A percentile compares a stretch with the other conserved stretches of the same genome.
Conservation (phyloP, 805 yeast species). For the Brettanomyces sp. region DNA sequence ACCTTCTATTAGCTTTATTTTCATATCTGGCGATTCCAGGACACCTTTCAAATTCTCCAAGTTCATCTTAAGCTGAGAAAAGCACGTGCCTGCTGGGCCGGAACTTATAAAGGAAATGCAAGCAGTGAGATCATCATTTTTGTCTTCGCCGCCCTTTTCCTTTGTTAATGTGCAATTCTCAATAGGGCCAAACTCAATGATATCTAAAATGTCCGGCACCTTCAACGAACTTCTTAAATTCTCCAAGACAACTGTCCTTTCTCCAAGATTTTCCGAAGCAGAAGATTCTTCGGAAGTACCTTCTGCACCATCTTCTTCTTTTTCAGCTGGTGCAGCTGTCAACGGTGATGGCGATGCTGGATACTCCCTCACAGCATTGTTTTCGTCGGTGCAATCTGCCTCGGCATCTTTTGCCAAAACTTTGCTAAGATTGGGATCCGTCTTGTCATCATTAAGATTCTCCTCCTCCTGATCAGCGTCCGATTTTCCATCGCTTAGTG, state of each 20-base stretch:
- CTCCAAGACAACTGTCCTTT: slow-evolving; percentile 9
- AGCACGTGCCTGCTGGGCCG: slow-evolving; percentile 15
- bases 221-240: slow-evolving; percentile 12
- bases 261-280: neutral
- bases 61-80: slow-evolving; percentile 6
- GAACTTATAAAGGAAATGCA: slow-evolving; percentile 18
- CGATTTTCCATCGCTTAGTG: neutral
- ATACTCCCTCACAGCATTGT: neutral
- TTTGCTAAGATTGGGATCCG: neutral
- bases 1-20: slow-evolving; percentile 24
- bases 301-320: neutral
- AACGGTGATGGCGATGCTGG: neutral
- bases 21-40: slow-evolving; percentile 30
- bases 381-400: neutral
- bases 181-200: slow-evolving; percentile 49
- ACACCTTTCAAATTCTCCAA: slow-evolving; percentile 16
- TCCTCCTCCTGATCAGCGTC: neutral
- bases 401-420: neutral
- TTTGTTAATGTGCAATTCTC: slow-evolving; percentile 37
- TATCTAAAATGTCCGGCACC: slow-evolving; percentile 25
- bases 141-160: slow-evolving; percentile 14
- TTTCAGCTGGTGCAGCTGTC: neutral
- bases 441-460: neutral
- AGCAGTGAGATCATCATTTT: neutral
- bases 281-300: no score